Conservation (phyloP, 116 monocot species). For the Phalaenopsis hybrid region DNA sequence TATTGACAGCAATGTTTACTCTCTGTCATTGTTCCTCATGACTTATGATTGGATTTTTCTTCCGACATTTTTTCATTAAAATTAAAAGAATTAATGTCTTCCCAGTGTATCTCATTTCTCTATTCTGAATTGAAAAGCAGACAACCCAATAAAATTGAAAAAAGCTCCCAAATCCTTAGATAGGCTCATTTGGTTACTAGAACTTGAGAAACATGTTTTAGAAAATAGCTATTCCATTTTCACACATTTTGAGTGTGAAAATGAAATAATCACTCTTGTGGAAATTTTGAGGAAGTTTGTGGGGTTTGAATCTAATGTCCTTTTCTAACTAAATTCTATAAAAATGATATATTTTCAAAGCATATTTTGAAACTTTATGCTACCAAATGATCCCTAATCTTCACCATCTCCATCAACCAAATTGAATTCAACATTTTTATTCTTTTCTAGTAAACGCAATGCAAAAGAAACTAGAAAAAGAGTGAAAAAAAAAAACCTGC, state of each 20-base stretch:
- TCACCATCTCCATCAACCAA: neutral
- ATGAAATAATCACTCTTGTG: neutral
- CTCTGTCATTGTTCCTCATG: neutral
- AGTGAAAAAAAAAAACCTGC: slow-evolving; percentile 33
- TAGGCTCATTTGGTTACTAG: neutral
- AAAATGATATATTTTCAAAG: neutral
- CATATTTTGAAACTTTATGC: neutral
- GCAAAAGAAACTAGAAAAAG: neutral
- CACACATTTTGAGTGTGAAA: too few species aligned
- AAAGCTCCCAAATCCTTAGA: neutral
- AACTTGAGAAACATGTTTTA: too few species aligned
- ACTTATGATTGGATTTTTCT: neutral
- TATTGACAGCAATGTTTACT: neutral
- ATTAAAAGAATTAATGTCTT: neutral
- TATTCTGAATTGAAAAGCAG: neutral
- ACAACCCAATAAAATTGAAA: neutral
- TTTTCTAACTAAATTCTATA: neutral
- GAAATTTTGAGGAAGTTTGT: neutral
- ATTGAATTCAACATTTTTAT: neutral
- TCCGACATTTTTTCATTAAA: neutral
- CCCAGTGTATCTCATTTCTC: neutral
- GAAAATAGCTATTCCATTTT: too few species aligned
- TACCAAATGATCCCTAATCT: neutral
- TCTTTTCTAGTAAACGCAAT: neutral
- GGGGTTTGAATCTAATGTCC: neutral